Percentiles rank a stretch among this genome's conserved stretches.
Evolutionary conservation across 306 rosid species (phyloP).

Genomic region (Vicia villosa): DNA sequence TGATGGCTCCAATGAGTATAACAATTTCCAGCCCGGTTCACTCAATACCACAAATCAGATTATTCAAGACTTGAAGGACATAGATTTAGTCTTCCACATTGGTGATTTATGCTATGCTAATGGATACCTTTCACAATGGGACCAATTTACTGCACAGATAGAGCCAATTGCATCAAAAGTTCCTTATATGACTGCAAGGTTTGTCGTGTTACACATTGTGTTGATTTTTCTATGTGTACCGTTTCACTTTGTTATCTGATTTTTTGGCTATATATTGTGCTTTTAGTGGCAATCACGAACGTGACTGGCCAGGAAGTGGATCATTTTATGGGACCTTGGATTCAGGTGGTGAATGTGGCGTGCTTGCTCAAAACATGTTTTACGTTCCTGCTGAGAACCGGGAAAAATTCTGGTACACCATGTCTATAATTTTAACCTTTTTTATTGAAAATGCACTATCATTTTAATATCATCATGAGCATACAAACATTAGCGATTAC

Average conservation of each 20-base stretch:
- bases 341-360: constrained; percentile 98
- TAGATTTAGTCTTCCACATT: constrained; percentile 87
- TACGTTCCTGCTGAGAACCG: constrained; percentile 90
- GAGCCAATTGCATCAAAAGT: constrained; percentile 92
- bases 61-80: constrained; percentile 67
- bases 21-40: constrained; percentile 79
- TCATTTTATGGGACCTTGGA: constrained; percentile 81
- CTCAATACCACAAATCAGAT: constrained; percentile 85
- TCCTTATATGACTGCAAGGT: constrained; percentile 97
- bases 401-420: constrained; percentile 75
- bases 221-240: neutral
- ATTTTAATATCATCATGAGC: no score
- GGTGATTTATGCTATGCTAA: constrained; percentile 90
- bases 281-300: constrained; percentile 93
- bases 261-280: constrained; percentile 25
- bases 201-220: constrained; percentile 7
- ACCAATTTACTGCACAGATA: constrained; percentile 86
- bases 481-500: neutral
- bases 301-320: constrained; percentile 93
- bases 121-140: constrained; percentile 98
- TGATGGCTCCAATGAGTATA: constrained; percentile 93
- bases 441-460: no score
- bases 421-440: constrained; percentile 1
- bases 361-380: constrained; percentile 79
- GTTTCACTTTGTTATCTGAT: constrained; percentile 34